Evolutionary conservation across 352 stramenopile species (phyloP).

Genomic region (Phytophthora vignae): DNA sequence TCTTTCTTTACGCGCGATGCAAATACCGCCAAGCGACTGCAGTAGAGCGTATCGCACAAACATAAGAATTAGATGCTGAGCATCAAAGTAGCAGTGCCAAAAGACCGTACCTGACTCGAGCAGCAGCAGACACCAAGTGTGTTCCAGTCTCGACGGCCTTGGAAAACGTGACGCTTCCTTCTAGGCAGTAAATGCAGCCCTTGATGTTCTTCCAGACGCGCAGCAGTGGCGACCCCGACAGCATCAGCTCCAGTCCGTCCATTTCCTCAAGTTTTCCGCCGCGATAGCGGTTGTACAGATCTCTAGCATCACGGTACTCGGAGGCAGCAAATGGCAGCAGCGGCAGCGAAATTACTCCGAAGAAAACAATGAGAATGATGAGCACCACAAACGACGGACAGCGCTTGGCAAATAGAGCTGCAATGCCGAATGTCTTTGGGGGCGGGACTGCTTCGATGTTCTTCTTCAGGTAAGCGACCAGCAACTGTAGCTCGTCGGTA

Average conservation of each 20-base stretch:
- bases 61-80: neutral
- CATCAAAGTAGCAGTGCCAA: neutral
- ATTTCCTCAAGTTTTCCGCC: slow-evolving; percentile 52
- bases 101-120: slow-evolving; percentile 49
- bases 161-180: slow-evolving; percentile 68
- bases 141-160: slow-evolving; percentile 66
- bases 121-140: slow-evolving; percentile 62
- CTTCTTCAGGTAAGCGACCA: slow-evolving; percentile 75
- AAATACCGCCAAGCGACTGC: slow-evolving; percentile 55
- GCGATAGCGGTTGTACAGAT: slow-evolving; percentile 41
- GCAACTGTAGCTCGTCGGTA: slow-evolving; percentile 56
- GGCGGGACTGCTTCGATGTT: slow-evolving; percentile 65
- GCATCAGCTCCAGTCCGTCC: slow-evolving; percentile 74
- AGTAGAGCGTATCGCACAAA: neutral
- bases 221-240: slow-evolving; percentile 73
- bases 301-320: slow-evolving; percentile 47
- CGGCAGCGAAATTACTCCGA: slow-evolving; percentile 59
- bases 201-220: slow-evolving; percentile 83
- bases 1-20: slow-evolving; percentile 54
- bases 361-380: slow-evolving; percentile 56
- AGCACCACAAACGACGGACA: slow-evolving; percentile 72
- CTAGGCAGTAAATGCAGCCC: slow-evolving; percentile 71
- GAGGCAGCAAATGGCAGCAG: slow-evolving; percentile 66
- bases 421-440: slow-evolving; percentile 42
- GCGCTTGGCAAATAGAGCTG: slow-evolving; percentile 65